Conservation (phyloP, 2,329 filamentous ascomycete genomes). For the Thielaviopsis populi region DNA sequence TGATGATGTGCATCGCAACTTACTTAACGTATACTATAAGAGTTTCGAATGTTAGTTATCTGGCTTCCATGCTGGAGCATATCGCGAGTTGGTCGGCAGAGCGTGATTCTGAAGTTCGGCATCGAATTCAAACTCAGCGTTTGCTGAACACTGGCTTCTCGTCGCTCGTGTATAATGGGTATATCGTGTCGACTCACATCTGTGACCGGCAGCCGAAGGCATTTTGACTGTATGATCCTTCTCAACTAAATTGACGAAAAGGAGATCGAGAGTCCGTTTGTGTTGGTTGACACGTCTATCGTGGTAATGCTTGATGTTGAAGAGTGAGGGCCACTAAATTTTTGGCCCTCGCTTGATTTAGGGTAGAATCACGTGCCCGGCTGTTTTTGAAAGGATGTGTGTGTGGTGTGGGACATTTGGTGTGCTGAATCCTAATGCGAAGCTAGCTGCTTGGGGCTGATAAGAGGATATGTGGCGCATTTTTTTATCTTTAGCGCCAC, state of each 20-base stretch:
- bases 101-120: slow-evolving; percentile 6
- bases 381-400: slow-evolving; percentile 16
- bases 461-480: background rate
- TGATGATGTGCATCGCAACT: slow-evolving; percentile 30
- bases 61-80: slow-evolving; percentile 7
- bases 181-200: slow-evolving; percentile 49
- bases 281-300: slow-evolving; percentile 22
- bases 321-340: slow-evolving; percentile 20
- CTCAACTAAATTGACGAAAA: slow-evolving; percentile 31
- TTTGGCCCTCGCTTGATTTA: slow-evolving; percentile 18
- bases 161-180: slow-evolving; percentile 6
- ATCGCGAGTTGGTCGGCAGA: background rate
- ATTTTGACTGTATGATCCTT: slow-evolving; percentile 45
- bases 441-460: slow-evolving; percentile 5
- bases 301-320: slow-evolving; percentile 17
- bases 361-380: slow-evolving; percentile 16
- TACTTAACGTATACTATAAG: slow-evolving; percentile 72
- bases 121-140: slow-evolving; percentile 6
- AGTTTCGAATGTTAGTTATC: slow-evolving; percentile 26
- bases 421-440: slow-evolving; percentile 7
- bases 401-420: slow-evolving; percentile 13
- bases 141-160: slow-evolving; percentile 6
- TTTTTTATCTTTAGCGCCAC: background rate
- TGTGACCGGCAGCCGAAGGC: slow-evolving; percentile 77
- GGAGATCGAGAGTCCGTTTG: slow-evolving; percentile 22